Conservation (phyloP, 441 rosid species). For the Codiaeum variegatum region DNA sequence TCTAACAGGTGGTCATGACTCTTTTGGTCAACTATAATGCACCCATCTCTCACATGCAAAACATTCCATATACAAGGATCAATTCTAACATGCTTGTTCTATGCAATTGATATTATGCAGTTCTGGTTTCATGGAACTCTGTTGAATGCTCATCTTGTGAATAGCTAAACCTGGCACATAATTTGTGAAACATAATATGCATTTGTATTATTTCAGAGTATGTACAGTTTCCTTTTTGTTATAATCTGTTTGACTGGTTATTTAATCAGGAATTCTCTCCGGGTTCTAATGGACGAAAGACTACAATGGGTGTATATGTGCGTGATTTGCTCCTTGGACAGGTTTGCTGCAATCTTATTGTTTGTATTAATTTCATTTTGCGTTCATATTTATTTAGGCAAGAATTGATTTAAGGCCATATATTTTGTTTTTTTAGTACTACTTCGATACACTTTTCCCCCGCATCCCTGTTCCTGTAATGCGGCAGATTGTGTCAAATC, state of each 20-base stretch:
- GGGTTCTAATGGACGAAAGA: conserved; percentile 68
- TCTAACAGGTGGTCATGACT: too few relatives aligned
- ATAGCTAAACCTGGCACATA: neutral
- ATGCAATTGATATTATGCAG: neutral
- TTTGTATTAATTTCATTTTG: neutral
- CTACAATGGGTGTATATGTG: conserved; percentile 88
- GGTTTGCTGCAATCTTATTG: conserved; percentile 44
- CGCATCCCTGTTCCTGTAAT: conserved; percentile 92
- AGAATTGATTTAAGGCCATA: conserved; percentile 7
- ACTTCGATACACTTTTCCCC: conserved; percentile 93
- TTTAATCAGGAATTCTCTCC: conserved; percentile 83
- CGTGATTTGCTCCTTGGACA: conserved; percentile 97
- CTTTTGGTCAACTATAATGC: neutral
- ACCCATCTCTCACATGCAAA: neutral
- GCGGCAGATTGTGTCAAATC: conserved; percentile 77
- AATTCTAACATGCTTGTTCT: neutral
- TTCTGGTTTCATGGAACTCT: neutral
- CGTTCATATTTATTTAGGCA: neutral
- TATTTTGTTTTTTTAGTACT: conserved; percentile 57
- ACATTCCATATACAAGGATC: neutral
- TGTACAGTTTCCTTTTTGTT: neutral
- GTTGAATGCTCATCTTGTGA: neutral
- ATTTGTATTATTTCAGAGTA: neutral
- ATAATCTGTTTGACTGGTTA: neutral
- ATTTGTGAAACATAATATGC: neutral